A percentile compares a stretch with the other conserved stretches of the same genome.
Conservation (phyloP, 179 eudicot genomes). For the Nepenthes alata region DNA sequence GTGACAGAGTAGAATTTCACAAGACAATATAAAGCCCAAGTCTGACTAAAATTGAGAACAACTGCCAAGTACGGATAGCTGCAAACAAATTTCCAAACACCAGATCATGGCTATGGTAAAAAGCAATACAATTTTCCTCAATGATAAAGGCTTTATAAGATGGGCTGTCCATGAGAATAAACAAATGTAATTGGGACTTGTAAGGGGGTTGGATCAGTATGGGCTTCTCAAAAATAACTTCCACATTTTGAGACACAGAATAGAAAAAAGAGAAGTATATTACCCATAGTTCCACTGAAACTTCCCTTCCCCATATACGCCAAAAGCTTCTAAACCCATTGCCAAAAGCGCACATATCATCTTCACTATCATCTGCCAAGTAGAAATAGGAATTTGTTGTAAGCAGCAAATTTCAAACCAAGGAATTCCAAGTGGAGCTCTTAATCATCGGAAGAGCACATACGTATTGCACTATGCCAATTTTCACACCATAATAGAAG, state of each 20-base stretch:
- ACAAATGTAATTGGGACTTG: no score
- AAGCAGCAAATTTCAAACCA: slow-evolving; percentile 1
- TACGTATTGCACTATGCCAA: slow-evolving; percentile 97
- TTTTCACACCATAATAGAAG: slow-evolving; percentile 89
- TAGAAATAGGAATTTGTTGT: slow-evolving; percentile 2
- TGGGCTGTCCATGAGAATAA: background rate
- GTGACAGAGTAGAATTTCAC: slow-evolving; percentile 88
- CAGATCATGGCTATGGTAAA: no score
- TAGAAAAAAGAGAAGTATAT: slow-evolving; percentile 16
- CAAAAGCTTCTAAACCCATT: slow-evolving; percentile 58
- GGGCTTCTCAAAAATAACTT: background rate
- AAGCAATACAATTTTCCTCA: no score
- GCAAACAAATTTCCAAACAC: slow-evolving; percentile 18
- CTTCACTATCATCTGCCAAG: slow-evolving; percentile 81
- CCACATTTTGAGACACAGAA: slow-evolving; percentile 2
- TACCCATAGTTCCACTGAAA: slow-evolving; percentile 94
- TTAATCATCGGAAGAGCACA: slow-evolving; percentile 12
- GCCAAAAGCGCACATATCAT: slow-evolving; percentile 82
- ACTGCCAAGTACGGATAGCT: slow-evolving; percentile 95
- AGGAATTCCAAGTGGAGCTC: background rate
- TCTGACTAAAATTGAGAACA: slow-evolving; percentile 89
- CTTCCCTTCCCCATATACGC: slow-evolving; percentile 86
- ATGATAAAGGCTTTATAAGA: background rate
- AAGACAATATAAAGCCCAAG: slow-evolving; percentile 96
- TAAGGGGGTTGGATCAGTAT: background rate